Percentiles rank a stretch among this genome's conserved stretches.
Conservation (phyloP, 139 green algal species). For the Asterochloris sp. region DNA sequence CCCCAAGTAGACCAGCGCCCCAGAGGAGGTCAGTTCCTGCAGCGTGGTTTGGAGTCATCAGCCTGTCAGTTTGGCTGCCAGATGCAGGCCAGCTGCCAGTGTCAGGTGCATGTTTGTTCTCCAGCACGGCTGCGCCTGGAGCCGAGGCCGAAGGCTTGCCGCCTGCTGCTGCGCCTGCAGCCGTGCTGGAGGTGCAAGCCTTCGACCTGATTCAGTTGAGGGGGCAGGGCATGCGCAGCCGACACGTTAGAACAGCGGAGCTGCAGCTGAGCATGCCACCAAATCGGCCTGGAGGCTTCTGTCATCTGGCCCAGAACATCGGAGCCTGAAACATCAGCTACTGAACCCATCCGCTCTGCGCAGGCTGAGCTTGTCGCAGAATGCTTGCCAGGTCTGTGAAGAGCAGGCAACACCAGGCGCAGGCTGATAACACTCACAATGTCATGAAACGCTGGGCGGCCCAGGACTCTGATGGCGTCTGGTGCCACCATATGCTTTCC, state of each 20-base stretch:
- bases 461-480: slow-evolving; percentile 79
- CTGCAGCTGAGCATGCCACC: too few relatives aligned
- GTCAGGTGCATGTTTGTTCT: too few relatives aligned
- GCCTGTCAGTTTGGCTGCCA: not conserved
- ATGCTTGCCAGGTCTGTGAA: not conserved
- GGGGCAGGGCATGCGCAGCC: too few relatives aligned
- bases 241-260: too few relatives aligned
- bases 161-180: too few relatives aligned
- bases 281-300: too few relatives aligned
- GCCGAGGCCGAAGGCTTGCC: too few relatives aligned
- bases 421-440: slow-evolving; percentile 46
- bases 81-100: not conserved
- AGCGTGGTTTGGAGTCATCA: not conserved
- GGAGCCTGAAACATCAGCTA: too few relatives aligned
- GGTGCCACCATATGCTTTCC: slow-evolving; percentile 94
- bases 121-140: too few relatives aligned
- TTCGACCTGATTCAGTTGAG: too few relatives aligned
- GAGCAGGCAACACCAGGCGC: slow-evolving; percentile 26
- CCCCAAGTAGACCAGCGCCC: slow-evolving; percentile 79
- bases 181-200: too few relatives aligned
- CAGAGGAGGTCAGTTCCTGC: slow-evolving; percentile 58
- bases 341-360: slow-evolving; percentile 7
- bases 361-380: not conserved
- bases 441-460: slow-evolving; percentile 90
- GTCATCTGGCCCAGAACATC: too few relatives aligned